Percentiles rank a stretch among this genome's conserved stretches.
phyloP scores from a whole-genome alignment of 129 eudicot species.

The Escallonia rubra region DNA sequence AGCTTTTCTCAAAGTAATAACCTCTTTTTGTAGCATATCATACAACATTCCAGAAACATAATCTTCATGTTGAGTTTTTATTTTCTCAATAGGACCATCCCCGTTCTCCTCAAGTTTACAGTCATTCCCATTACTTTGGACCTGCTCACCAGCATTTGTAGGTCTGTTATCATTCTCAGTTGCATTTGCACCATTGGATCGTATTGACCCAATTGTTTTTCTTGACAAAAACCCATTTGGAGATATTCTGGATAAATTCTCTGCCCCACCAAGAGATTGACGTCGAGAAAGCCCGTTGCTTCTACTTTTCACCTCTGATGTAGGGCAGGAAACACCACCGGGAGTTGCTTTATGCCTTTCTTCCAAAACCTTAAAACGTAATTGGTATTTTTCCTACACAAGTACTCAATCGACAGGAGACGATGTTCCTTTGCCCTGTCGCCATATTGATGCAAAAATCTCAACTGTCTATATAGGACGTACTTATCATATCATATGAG shows the following conservation, averaged over 20 bases:
- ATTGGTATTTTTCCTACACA: conserved; percentile 79
- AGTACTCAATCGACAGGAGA: not conserved
- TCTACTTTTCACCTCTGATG: conserved; percentile 35
- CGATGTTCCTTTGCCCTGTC: too few species aligned
- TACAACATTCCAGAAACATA: conserved; percentile 74
- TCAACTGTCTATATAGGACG: too few species aligned
- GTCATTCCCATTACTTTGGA: conserved; percentile 26
- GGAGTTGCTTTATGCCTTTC: conserved; percentile 64
- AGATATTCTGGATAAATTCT: conserved; percentile 51
- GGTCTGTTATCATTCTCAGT: conserved; percentile 20
- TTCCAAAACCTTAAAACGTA: conserved; percentile 89
- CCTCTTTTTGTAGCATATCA: conserved; percentile 93
- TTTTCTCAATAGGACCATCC: conserved; percentile 22
- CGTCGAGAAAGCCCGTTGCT: conserved; percentile 62
- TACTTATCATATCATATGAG: too few species aligned
- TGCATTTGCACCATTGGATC: conserved; percentile 15
- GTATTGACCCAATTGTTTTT: conserved; percentile 27
- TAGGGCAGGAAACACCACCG: conserved; percentile 30
- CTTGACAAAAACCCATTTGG: conserved; percentile 57
- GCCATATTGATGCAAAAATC: too few species aligned
- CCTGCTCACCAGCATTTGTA: conserved; percentile 15
- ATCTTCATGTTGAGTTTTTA: conserved; percentile 48
- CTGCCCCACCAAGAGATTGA: conserved; percentile 74
- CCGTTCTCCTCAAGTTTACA: conserved; percentile 20
- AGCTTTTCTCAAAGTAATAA: conserved; percentile 60